Conservation (phyloP, 106 monocot species). For the Dendrobium nobile region DNA sequence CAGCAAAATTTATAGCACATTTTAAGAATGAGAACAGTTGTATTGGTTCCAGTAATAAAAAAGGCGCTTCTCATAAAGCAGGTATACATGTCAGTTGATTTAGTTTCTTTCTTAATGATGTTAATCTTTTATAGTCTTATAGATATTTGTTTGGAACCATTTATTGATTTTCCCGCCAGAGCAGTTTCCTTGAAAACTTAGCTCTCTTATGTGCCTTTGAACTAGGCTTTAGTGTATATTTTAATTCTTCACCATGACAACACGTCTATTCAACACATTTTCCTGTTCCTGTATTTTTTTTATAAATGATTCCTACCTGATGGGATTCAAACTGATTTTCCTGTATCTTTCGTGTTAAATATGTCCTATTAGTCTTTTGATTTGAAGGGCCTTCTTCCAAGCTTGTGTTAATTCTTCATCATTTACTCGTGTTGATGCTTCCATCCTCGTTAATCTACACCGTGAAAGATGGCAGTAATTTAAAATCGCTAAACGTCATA, state of each 20-base stretch:
- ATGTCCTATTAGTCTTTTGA: neutral
- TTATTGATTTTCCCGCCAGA: no score
- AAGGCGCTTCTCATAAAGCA: conserved; percentile 50
- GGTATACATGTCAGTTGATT: conserved; percentile 25
- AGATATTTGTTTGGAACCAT: neutral
- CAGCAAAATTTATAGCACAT: conserved; percentile 57
- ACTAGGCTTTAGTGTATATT: neutral
- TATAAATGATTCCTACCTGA: neutral
- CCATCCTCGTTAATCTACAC: neutral
- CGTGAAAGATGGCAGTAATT: neutral
- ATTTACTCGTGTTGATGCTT: neutral
- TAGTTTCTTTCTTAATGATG: conserved; percentile 1
- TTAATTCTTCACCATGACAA: neutral
- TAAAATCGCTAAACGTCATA: neutral
- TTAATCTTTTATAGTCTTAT: neutral
- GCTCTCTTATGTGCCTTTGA: neutral
- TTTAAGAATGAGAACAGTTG: conserved; percentile 38
- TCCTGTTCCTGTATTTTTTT: neutral
- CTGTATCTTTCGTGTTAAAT: neutral
- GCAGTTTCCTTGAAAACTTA: neutral
- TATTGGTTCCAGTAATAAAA: conserved; percentile 25
- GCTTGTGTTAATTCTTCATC: neutral
- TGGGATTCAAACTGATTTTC: neutral
- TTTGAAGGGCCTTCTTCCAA: neutral
- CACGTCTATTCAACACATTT: neutral